phyloP scores from a whole-genome alignment of 2,329 filamentous ascomycete genomes.

The Aspergillus neoniger region DNA sequence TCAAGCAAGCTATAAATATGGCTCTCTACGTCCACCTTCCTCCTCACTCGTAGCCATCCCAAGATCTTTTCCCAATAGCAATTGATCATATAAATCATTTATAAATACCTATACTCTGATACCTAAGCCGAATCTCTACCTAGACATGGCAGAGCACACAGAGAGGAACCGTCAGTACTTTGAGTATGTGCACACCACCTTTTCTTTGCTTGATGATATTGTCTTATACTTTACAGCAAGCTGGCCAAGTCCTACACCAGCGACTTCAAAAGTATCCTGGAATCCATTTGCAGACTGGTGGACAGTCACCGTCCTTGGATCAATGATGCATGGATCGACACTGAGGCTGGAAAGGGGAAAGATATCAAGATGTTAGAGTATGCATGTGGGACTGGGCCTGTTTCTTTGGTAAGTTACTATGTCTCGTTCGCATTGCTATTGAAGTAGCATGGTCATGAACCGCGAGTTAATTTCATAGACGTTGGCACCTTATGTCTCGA shows the following conservation, averaged over 20 bases:
- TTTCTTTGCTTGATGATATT: not conserved
- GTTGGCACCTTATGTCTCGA: constrained; percentile 62
- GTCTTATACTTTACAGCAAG: constrained; percentile 41
- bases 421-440: not conserved
- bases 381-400: constrained; percentile 70
- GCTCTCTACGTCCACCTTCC: not conserved
- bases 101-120: not conserved
- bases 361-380: constrained; percentile 67
- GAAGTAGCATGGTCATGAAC: not conserved
- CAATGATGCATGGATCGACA: constrained; percentile 56
- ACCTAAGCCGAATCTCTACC: not conserved
- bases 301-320: constrained; percentile 61
- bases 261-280: constrained; percentile 57
- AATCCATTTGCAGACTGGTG: constrained; percentile 58
- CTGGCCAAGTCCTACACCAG: constrained; percentile 59
- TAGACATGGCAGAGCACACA: constrained; percentile 36
- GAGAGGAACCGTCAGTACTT: constrained; percentile 44
- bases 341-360: constrained; percentile 29
- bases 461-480: constrained; percentile 39
- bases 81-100: not conserved
- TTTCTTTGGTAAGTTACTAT: constrained; percentile 59
- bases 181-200: constrained; percentile 35
- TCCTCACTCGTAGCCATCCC: not conserved
- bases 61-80: not conserved
- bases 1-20: constrained; percentile 11